Base-by-base conservation (phyloP, 148 eudicot species). In the Diospyros lotus region DNA sequence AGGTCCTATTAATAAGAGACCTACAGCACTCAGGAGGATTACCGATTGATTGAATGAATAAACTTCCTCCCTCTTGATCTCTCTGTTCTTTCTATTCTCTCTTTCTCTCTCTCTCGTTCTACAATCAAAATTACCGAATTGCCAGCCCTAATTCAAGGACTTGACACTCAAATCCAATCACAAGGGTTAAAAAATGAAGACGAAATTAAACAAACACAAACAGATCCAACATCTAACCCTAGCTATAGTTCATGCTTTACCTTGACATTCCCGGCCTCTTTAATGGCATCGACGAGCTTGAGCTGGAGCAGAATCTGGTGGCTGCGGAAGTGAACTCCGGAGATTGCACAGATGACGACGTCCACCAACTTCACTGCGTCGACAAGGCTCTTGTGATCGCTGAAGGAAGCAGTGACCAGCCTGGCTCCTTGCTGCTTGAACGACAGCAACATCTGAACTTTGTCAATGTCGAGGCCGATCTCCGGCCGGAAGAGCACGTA, bases 191-290 rank as follows among this genome's bases (percentile, higher is more conserved):
- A 51, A 5, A 10, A 10, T 51, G 5, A 51, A 51, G 54, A 10
- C 5, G 10, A 51, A 51, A 51, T 51, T 55, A 55, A 55, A 55
- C 8, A 55, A 55, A 55, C 59, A 6, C 8, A 9, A 9, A 55
- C 9, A 55, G 59, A 51, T 51, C 54, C 5, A 13, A 56, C 4
- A 55, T 55, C 9, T 6, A 55, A 55, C 0, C 59, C 3, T 55
- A 55, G 12, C 3, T 55, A 39, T 64, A 39, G 1, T 9, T 42
- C 5, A 9, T 14, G 28, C 11, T 13, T 14, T 2, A 89, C 98
- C 96, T 93, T 91, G 51, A 93, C 75, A 68, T 87, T 93, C 68
- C 96, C 96, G n/a, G 98, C 98, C 76, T 90, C 89, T 79, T 88
- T 91, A 59, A 93, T 91, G 55, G 98, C 98, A 18, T 91, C 90